phyloP scores from a whole-genome alignment of 345 rosid genomes.

The Garcia nutans region DNA sequence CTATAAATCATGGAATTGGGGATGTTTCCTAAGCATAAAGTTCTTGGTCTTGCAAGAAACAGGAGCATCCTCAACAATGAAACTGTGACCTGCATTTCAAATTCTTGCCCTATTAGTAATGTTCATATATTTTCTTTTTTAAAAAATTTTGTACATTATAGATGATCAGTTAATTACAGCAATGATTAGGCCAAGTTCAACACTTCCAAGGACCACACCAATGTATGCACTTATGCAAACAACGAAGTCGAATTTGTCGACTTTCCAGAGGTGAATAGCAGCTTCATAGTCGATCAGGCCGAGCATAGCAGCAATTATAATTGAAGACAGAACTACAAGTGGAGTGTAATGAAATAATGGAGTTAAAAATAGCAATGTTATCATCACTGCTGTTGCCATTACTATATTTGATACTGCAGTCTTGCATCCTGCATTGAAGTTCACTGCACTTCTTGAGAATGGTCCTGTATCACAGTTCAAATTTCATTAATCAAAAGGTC shows the following conservation, averaged over 20 bases:
- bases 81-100: slow-evolving; percentile 22
- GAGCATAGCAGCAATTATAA: slow-evolving; percentile 32
- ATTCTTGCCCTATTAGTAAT: background rate
- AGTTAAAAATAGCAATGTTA: slow-evolving; percentile 25
- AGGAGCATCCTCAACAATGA: slow-evolving; percentile 31
- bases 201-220: slow-evolving; percentile 33
- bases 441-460: slow-evolving; percentile 40
- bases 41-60: slow-evolving; percentile 34
- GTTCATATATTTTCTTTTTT: background rate
- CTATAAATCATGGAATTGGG: slow-evolving; percentile 25
- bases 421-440: slow-evolving; percentile 38
- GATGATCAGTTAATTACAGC: slow-evolving; percentile 19
- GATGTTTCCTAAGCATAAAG: slow-evolving; percentile 30
- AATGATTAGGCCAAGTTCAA: slow-evolving; percentile 27
- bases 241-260: slow-evolving; percentile 41
- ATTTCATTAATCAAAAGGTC: too few relatives aligned
- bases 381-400: slow-evolving; percentile 30
- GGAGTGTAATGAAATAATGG: slow-evolving; percentile 37
- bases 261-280: slow-evolving; percentile 32
- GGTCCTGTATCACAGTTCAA: slow-evolving; percentile 17
- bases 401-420: slow-evolving; percentile 38
- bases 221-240: slow-evolving; percentile 27
- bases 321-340: slow-evolving; percentile 30
- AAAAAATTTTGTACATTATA: background rate
- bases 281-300: slow-evolving; percentile 36